Percentiles rank a stretch among this genome's conserved stretches.
phyloP scores from a whole-genome alignment of 352 stramenopile genomes.

The Achlya hypogyna region DNA sequence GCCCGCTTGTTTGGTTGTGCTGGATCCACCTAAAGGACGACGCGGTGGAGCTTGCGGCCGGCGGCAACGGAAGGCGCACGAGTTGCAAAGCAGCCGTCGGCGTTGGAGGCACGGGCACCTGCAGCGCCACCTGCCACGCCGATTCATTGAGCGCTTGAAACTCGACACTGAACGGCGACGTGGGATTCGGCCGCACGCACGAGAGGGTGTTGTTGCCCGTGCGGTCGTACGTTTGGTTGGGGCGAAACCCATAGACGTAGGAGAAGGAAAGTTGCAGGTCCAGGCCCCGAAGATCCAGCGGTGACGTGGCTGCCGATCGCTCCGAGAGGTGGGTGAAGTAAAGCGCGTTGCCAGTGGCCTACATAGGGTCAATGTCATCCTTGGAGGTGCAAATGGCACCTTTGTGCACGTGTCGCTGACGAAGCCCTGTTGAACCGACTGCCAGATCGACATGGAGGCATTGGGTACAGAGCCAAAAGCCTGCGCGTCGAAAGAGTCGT shows the following conservation, averaged over 20 bases:
- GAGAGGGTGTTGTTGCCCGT: conserved; percentile 47
- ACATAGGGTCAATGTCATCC: background rate
- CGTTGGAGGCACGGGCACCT: conserved; percentile 25
- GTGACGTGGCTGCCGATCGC: conserved; percentile 35
- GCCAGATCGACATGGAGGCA: conserved; percentile 36
- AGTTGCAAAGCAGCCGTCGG: background rate
- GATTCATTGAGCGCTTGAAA: conserved; percentile 31
- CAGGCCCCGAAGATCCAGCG: conserved; percentile 40
- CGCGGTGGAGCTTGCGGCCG: conserved; percentile 31
- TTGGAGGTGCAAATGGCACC: no score
- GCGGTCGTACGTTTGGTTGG: conserved; percentile 34
- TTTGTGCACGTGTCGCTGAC: conserved; percentile 41
- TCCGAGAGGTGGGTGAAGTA: conserved; percentile 58
- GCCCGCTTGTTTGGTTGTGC: conserved; percentile 60
- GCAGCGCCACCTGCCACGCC: conserved; percentile 33
- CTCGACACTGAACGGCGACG: conserved; percentile 43
- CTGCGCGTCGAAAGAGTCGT: conserved; percentile 47
- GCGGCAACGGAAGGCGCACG: conserved; percentile 34
- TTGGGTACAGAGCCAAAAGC: conserved; percentile 10
- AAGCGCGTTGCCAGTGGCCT: conserved; percentile 28
- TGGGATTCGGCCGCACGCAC: conserved; percentile 38
- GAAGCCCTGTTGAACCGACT: conserved; percentile 42
- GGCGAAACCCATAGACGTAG: conserved; percentile 44
- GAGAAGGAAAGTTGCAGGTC: conserved; percentile 54
- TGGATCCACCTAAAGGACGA: conserved; percentile 56